phyloP scores from a whole-genome alignment of 306 rosid species.

The Sphenostylis stenocarpa region DNA sequence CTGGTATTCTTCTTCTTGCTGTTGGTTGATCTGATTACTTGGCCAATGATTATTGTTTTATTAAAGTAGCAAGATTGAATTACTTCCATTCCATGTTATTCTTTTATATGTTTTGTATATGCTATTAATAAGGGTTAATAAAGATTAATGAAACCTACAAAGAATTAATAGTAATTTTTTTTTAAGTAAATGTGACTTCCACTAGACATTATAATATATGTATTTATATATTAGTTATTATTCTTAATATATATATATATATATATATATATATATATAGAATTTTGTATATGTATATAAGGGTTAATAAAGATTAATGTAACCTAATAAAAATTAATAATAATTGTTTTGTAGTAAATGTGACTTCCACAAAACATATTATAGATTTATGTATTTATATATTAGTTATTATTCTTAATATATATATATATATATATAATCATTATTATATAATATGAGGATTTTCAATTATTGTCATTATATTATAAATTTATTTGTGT shows the following conservation, averaged over 20 bases:
- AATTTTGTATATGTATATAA: no score
- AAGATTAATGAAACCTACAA: not conserved
- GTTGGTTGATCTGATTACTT: not conserved
- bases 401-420: no score
- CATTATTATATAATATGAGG: not conserved
- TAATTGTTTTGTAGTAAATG: no score
- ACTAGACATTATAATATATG: not conserved
- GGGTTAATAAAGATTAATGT: no score
- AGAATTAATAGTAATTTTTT: no score
- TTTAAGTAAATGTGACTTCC: not conserved
- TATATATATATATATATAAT: no score
- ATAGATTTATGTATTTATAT: no score
- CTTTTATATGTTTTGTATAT: not conserved
- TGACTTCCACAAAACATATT: no score
- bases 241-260: no score
- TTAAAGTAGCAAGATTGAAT: not conserved
- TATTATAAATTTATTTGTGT: not conserved
- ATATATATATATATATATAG: no score
- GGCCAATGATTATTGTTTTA: not conserved
- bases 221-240: no score
- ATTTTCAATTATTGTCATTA: not conserved
- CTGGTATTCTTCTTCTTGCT: conserved; percentile 49
- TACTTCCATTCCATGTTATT: not conserved
- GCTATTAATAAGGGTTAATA: not conserved
- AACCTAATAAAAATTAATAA: no score